These are phyloP conservation scores for Cryptomeria japonica DNA, from an alignment of 75 land plant species.

Conservation along the genomic window DNA sequence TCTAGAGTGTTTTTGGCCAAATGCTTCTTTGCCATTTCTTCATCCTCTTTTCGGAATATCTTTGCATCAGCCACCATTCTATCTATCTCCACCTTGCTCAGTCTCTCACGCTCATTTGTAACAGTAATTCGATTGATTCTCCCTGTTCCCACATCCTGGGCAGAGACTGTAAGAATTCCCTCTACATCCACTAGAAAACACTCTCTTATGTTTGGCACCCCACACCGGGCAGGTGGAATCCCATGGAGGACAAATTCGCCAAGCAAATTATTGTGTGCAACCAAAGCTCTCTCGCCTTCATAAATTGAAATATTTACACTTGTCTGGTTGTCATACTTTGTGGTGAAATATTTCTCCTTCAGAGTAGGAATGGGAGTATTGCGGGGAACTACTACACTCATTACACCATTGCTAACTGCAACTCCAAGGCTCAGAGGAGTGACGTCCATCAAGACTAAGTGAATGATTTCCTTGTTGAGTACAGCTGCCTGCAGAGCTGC, in stretches of 20 bases:
- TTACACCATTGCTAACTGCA: not conserved
- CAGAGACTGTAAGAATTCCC: conserved; percentile 26
- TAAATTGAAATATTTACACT: too few species aligned
- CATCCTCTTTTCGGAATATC: not conserved
- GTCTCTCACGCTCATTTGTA: not conserved
- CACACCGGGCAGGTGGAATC: not conserved
- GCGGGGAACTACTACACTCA: not conserved
- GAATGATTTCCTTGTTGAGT: too few species aligned
- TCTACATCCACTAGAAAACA: not conserved
- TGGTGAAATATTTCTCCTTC: too few species aligned
- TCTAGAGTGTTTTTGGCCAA: too few species aligned
- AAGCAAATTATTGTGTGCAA: too few species aligned
- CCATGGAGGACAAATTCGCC: conserved; percentile 3
- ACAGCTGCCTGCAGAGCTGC: too few species aligned
- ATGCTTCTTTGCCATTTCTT: not conserved
- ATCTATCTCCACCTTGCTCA: not conserved
- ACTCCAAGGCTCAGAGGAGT: not conserved
- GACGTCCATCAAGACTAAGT: not conserved
- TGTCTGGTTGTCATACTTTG: too few species aligned
- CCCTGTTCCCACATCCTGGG: not conserved
- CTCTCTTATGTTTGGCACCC: not conserved
- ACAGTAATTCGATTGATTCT: not conserved
- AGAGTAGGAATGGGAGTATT: too few species aligned
- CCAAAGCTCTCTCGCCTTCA: too few species aligned
- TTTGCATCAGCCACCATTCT: not conserved